These are phyloP conservation scores for Coniella vitis DNA, from an alignment of 2,329 filamentous ascomycete genomes.

Conservation along the genomic window DNA sequence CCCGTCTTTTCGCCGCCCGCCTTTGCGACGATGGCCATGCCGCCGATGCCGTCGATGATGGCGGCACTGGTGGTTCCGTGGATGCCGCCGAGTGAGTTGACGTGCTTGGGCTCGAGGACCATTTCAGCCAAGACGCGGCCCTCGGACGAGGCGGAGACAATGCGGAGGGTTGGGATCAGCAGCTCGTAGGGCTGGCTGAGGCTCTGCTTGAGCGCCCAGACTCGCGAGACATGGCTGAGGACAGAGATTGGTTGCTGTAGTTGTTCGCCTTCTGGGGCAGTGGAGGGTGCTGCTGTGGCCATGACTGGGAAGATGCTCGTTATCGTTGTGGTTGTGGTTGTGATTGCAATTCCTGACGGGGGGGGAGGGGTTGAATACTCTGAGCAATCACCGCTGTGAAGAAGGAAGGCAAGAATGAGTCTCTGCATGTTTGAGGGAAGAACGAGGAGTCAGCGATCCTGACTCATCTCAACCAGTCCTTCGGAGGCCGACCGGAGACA, in stretches of 20 bases:
- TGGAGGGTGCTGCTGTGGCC: constrained; percentile 4
- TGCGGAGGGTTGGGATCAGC: constrained; percentile 38
- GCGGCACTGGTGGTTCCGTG: constrained; percentile 68
- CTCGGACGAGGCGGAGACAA: constrained; percentile 33
- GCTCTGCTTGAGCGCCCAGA: constrained; percentile 31
- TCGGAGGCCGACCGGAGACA: too few relatives aligned
- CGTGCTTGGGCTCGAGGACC: constrained; percentile 45
- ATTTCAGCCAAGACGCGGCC: constrained; percentile 45
- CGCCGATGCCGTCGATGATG: constrained; percentile 67
- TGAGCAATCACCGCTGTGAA: too few relatives aligned
- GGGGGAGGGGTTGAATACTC: too few relatives aligned
- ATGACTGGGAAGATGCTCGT: neutral
- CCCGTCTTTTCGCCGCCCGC: constrained; percentile 57
- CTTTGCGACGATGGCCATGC: constrained; percentile 62
- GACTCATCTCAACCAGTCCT: too few relatives aligned
- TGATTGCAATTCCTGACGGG: neutral
- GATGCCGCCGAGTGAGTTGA: constrained; percentile 61
- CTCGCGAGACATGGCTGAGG: constrained; percentile 22
- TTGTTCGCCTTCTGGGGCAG: neutral
- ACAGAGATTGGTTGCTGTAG: constrained; percentile 5
- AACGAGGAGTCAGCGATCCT: too few relatives aligned
- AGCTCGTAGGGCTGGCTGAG: constrained; percentile 49
- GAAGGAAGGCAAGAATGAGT: too few relatives aligned
- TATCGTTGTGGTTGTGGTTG: neutral
- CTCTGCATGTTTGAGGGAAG: too few relatives aligned